Evolutionary conservation across 352 stramenopile species (phyloP).

Genomic region (Phytophthora litchii): DNA sequence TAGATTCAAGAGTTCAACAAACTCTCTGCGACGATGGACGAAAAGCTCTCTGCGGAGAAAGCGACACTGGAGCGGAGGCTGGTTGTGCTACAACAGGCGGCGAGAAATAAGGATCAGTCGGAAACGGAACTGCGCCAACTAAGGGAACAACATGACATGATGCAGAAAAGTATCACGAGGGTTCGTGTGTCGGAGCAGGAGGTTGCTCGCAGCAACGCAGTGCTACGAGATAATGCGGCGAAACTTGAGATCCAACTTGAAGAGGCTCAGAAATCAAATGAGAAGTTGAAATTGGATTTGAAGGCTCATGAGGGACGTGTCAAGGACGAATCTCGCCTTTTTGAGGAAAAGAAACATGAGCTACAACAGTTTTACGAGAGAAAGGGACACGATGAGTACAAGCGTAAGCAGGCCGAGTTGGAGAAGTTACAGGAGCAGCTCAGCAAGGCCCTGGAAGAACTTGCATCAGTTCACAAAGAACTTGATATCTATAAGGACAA

Average conservation of each 20-base stretch:
- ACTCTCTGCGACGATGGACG: constrained; percentile 36
- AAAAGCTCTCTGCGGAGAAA: constrained; percentile 41
- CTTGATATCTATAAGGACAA: constrained; percentile 55
- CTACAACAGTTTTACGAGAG: constrained; percentile 66
- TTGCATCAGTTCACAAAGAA: constrained; percentile 54
- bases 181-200: constrained; percentile 50
- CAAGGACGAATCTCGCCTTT: constrained; percentile 54
- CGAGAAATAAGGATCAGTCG: constrained; percentile 41
- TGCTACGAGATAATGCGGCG: constrained; percentile 42
- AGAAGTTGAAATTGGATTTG: constrained; percentile 66
- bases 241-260: constrained; percentile 62
- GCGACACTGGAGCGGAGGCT: constrained; percentile 42
- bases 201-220: constrained; percentile 29
- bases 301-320: constrained; percentile 53
- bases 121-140: constrained; percentile 48
- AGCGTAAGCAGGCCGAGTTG: constrained; percentile 56
- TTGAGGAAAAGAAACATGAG: constrained; percentile 73
- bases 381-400: constrained; percentile 60
- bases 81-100: constrained; percentile 39
- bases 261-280: constrained; percentile 56
- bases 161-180: constrained; percentile 39
- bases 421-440: constrained; percentile 59
- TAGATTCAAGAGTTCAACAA: constrained; percentile 48
- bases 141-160: constrained; percentile 30
- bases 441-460: constrained; percentile 53